phyloP scores from a whole-genome alignment of 2,329 filamentous ascomycete species.

The Alternaria hordeiaustralica region DNA sequence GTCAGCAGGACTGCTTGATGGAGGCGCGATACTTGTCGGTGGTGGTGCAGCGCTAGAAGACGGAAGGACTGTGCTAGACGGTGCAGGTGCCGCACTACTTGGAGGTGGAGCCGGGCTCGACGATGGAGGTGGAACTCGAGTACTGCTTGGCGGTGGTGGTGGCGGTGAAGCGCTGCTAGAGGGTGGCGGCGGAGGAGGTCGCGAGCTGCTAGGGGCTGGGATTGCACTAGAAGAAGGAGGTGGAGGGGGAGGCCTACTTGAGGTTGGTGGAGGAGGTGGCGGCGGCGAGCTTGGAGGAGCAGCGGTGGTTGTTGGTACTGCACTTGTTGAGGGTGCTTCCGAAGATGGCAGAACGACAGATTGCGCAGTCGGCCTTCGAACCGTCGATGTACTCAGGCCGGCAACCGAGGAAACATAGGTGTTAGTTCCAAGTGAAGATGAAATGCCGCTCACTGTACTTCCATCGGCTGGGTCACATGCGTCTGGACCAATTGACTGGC shows the following conservation, averaged over 20 bases:
- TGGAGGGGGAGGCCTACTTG: conserved; percentile 13
- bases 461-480: conserved; percentile 45
- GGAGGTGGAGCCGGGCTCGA: conserved; percentile 16
- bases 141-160: conserved; percentile 1
- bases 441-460: not conserved
- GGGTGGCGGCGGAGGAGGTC: conserved; percentile 1
- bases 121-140: conserved; percentile 10
- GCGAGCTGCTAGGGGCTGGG: conserved; percentile 1
- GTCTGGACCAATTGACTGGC: conserved; percentile 27
- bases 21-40: conserved; percentile 17
- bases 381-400: conserved; percentile 2
- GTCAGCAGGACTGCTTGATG: conserved; percentile 32
- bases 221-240: conserved; percentile 19
- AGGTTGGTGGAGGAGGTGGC: conserved; percentile 13
- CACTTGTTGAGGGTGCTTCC: conserved; percentile 9
- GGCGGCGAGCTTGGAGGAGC: conserved; percentile 2
- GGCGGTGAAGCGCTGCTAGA: not conserved
- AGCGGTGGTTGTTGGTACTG: not conserved
- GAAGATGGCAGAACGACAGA: not conserved
- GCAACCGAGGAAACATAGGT: conserved; percentile 12
- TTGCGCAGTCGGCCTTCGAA: not conserved
- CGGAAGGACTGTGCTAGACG: conserved; percentile 15
- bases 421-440: conserved; percentile 9
- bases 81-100: conserved; percentile 9
- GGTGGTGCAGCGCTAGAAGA: conserved; percentile 4